Base-by-base conservation (phyloP, 1,139 yeast species). In the Lizanozyma gosingica region DNA sequence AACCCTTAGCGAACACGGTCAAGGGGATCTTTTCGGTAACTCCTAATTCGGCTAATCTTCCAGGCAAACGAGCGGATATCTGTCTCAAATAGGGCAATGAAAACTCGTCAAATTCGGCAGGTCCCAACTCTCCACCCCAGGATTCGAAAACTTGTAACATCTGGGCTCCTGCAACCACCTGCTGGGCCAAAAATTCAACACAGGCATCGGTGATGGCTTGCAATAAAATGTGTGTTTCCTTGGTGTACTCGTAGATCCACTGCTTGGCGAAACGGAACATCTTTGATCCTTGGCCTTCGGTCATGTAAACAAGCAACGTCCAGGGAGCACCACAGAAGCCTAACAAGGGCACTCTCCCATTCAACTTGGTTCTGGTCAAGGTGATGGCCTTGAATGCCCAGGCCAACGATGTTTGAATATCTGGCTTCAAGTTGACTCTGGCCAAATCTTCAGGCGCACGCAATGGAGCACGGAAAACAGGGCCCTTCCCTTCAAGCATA, bases 291-390 rank as follows among this genome's bases (percentile, higher is more conserved):
- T 95, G 97, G 39, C 98, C 98, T 63, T 92, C 98, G 45, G 92
- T 81, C 96, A 92, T 94, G 63, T 94, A 92, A 35, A 90, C 96
- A 65, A 92, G 72, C 47, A 92, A 66, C 9, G 98, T 92, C 97
- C 97, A 92, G 43, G 98, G 98, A 14, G 95, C 97, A 43, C 98
- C 98, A 51, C 92, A 86, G 63, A 92, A 92, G 2, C 98, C 98
- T 41, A 92, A 71, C 49, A 92, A 71, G 17, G 98, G 98, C 15
- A 90, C 97, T 53, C 95, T 76, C 38, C 98, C 98, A 39, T 80
- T 65, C 48, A 92, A 73, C 56, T 84, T 86, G 46, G 70, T 72
- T 63, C 98, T 76, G 11, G 98, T 92, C 49, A 86, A 65, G 3
- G 94, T 84, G 49, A 92, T 86, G 33, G 97, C 85, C 55, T 84